Conservation (phyloP, 176 grass and related monocot species). For the Cenchrus purpureus region DNA sequence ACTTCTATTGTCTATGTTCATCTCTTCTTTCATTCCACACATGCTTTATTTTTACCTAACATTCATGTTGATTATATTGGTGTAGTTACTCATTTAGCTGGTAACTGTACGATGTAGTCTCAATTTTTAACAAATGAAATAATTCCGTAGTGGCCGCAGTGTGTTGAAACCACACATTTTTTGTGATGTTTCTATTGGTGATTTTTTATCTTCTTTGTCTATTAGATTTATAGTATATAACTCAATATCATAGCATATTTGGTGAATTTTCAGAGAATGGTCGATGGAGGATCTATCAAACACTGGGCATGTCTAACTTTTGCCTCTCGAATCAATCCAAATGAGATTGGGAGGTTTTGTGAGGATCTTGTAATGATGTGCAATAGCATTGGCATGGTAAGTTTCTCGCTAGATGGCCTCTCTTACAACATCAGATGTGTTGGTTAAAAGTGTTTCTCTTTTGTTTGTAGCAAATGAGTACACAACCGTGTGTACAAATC, state of each 20-base stretch:
- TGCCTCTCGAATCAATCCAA: slow-evolving; percentile 37
- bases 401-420: background rate
- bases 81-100: background rate
- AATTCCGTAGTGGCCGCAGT: background rate
- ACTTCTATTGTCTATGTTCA: slow-evolving; percentile 1
- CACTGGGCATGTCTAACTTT: slow-evolving; percentile 65
- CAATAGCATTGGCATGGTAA: slow-evolving; percentile 68
- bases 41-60: background rate
- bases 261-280: slow-evolving; percentile 32
- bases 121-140: background rate
- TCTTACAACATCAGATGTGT: background rate
- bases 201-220: background rate
- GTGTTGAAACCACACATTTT: background rate
- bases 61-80: background rate
- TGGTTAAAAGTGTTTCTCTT: background rate
- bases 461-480: slow-evolving; percentile 40
- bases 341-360: slow-evolving; percentile 52
- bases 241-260: background rate
- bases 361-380: slow-evolving; percentile 38
- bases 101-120: background rate
- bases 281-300: slow-evolving; percentile 57
- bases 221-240: background rate
- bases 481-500: slow-evolving; percentile 46
- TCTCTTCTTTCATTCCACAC: too few relatives aligned
- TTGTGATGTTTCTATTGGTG: background rate